A percentile compares a stretch with the other conserved stretches of the same genome.
Evolutionary conservation across 495 filamentous ascomycete genomes (phyloP).

Genomic region (Penicillium silybi): DNA sequence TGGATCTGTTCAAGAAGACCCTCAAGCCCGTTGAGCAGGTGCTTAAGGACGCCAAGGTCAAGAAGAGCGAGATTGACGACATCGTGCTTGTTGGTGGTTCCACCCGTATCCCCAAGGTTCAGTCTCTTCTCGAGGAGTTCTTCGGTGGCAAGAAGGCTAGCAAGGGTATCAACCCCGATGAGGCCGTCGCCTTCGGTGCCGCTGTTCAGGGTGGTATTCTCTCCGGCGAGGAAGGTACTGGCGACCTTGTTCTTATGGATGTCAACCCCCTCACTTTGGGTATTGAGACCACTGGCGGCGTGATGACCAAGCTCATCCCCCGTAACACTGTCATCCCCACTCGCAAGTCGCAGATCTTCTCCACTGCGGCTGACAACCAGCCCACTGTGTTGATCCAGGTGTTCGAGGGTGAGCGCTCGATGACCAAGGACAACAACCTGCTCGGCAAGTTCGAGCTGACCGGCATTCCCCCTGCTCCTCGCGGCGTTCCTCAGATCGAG

Average conservation of each 20-base stretch:
- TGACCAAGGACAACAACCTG: slow-evolving; percentile 99
- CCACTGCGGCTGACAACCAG: slow-evolving; percentile 99
- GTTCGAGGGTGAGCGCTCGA: slow-evolving; percentile 97
- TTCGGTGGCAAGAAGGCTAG: slow-evolving; percentile 99
- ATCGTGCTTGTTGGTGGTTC: slow-evolving; percentile 94
- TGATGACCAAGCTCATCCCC: slow-evolving; percentile 99
- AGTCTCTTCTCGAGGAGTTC: slow-evolving; percentile 96
- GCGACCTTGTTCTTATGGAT: slow-evolving; percentile 93
- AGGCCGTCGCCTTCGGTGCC: slow-evolving; percentile 98
- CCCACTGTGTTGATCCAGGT: slow-evolving; percentile 99
- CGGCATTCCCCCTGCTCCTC: slow-evolving; percentile 92
- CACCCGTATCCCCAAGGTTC: slow-evolving; percentile 98
- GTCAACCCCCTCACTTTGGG: slow-evolving; percentile 94
- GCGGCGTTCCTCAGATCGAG: slow-evolving; percentile 99
- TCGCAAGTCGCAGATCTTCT: slow-evolving; percentile 99
- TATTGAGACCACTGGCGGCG: slow-evolving; percentile 99
- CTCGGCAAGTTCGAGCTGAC: slow-evolving; percentile 99
- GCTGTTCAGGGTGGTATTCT: slow-evolving; percentile 98
- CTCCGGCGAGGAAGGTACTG: slow-evolving; percentile 93
- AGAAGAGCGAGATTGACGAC: slow-evolving; percentile 81
- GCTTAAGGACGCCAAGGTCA: slow-evolving; percentile 85
- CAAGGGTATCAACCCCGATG: slow-evolving; percentile 99
- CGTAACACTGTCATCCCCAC: slow-evolving; percentile 98
- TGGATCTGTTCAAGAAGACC: slow-evolving; percentile 97
- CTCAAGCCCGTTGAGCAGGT: slow-evolving; percentile 99